Base-by-base conservation (phyloP, 805 yeast genomes). In the Geotrichum ghanense region DNA sequence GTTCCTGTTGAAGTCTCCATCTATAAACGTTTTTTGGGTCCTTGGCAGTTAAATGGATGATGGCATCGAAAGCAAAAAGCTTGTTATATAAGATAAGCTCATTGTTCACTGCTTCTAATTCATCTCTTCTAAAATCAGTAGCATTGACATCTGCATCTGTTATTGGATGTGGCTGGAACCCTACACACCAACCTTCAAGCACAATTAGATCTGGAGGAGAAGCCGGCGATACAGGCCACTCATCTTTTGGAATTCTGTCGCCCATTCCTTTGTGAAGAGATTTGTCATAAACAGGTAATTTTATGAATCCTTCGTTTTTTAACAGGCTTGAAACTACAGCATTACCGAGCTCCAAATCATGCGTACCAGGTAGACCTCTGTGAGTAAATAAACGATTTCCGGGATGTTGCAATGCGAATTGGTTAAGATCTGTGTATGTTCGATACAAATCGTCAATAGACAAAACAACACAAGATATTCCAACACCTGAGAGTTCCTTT, bases 101-200 rank as follows among this genome's bases (percentile, higher is more conserved):
- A 0, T 66, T 56, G 62, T 92, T 83, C 41, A 90, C 66, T 37
- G 61, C 60, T 35, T 48, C 43, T 14, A 68, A 45, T 24, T 63
- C 56, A 20, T 56, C 53, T 3, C 61, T 42, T 19, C 54, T 56
- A 53, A 44, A 42, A 9, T 41, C 31, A 14, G 40, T 22, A 68
- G 70, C 69, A 44, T 52, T 55, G 6, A 23, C 22, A 14, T 56
- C 45, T 45, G 72, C 49, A 4, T 59, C 61, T 1, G 51, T 51
- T 22, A 61, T 54, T 1, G 62, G 52, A 17, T 74, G 53, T 1
- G 82, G 70, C 3, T 59, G 51, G 59, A 78, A 90, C 1, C 97
- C 97, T 21, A 78, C 73, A 66, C 89, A 87, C 98, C 98, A 90
- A 3, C 97, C 98, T 64, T 90, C 98, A 37, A 92, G 70, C 1